Conservation (phyloP, 257 asterid species). For the Capsicum baccatum region DNA sequence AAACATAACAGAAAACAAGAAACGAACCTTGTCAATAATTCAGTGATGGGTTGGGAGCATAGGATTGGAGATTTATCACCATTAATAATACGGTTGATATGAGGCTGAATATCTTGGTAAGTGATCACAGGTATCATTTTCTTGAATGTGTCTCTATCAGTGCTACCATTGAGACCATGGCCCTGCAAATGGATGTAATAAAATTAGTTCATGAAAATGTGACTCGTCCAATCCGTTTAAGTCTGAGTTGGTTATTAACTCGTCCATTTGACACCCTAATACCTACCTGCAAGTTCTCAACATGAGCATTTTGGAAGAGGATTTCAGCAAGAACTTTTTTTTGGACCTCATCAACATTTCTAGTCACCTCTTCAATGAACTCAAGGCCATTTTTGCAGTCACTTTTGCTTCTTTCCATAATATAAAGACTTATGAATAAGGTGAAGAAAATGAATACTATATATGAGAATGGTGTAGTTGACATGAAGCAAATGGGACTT, state of each 20-base stretch:
- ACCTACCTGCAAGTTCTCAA: too few species aligned
- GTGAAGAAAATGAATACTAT: not conserved
- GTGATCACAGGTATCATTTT: not conserved
- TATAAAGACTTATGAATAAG: too few species aligned
- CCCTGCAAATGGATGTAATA: not conserved
- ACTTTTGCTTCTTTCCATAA: not conserved
- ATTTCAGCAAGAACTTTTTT: too few species aligned
- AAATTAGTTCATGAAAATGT: not conserved
- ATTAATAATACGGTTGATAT: not conserved
- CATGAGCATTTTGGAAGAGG: too few species aligned
- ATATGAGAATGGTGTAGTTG: not conserved
- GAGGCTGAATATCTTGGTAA: not conserved
- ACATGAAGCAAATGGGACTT: not conserved
- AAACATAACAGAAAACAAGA: not conserved
- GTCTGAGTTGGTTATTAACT: too few species aligned
- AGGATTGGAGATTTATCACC: not conserved
- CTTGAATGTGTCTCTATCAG: not conserved
- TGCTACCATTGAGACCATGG: not conserved
- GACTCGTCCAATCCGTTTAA: too few species aligned
- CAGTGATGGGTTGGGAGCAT: not conserved
- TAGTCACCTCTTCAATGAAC: not conserved
- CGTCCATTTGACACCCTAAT: too few species aligned
- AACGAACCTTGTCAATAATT: not conserved
- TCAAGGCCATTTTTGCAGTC: not conserved
- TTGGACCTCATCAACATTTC: not conserved